Percentiles rank a stretch among this genome's conserved stretches.
These are phyloP conservation scores for Canavalia ensiformis DNA, from an alignment of 306 rosid species.

Conservation along the genomic window DNA sequence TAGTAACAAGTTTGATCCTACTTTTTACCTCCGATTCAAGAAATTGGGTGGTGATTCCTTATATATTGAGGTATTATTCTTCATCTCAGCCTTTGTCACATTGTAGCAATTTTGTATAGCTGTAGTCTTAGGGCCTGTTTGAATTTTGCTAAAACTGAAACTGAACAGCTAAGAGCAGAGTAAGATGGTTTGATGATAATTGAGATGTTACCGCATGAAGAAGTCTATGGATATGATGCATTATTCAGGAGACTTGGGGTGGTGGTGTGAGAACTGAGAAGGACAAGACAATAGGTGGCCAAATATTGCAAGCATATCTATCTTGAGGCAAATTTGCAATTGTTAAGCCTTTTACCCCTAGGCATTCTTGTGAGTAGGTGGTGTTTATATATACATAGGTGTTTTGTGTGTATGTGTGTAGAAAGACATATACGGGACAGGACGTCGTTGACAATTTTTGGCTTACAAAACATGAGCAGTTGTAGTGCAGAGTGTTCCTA, in stretches of 20 bases:
- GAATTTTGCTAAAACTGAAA: not conserved
- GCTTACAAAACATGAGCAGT: too few relatives aligned
- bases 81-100: conserved; percentile 8
- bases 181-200: conserved; percentile 6
- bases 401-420: too few relatives aligned
- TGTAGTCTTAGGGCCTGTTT: not conserved
- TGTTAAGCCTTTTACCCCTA: not conserved
- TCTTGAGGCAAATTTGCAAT: not conserved
- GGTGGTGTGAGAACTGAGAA: not conserved
- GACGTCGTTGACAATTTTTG: too few relatives aligned
- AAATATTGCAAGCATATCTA: not conserved
- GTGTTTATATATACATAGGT: not conserved
- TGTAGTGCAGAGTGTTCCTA: too few relatives aligned
- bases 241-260: not conserved
- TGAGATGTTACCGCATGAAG: conserved; percentile 29
- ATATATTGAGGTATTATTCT: conserved; percentile 70
- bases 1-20: conserved; percentile 67
- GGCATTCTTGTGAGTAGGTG: not conserved
- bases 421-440: too few relatives aligned
- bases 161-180: not conserved
- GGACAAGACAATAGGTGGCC: not conserved
- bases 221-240: conserved; percentile 1
- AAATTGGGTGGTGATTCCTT: conserved; percentile 84
- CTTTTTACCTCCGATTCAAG: conserved; percentile 77
- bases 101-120: conserved; percentile 11